These are phyloP conservation scores for Malus orientalis DNA, from an alignment of 306 rosid species.

Conservation along the genomic window DNA sequence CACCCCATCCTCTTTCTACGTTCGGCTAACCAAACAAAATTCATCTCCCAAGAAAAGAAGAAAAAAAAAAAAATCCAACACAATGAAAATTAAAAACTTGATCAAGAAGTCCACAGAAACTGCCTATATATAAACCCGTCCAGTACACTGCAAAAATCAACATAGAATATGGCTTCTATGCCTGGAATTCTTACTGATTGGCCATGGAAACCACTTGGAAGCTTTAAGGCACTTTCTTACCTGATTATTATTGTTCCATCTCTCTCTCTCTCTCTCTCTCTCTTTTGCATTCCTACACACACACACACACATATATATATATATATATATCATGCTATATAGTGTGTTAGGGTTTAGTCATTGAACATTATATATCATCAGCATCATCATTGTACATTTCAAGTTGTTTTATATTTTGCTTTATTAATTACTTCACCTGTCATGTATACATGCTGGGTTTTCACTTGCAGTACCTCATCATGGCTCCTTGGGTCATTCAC, in stretches of 20 bases:
- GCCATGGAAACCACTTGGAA: slow-evolving; percentile 2
- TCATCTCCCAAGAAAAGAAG: too few species aligned
- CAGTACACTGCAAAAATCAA: background rate
- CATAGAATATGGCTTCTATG: background rate
- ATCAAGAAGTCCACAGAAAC: too few species aligned
- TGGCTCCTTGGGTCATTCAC: slow-evolving; percentile 50
- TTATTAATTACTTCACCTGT: background rate
- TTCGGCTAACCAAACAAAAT: too few species aligned
- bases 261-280: background rate
- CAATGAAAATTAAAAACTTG: too few species aligned
- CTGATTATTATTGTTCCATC: background rate
- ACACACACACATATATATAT: background rate
- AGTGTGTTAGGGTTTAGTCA: background rate
- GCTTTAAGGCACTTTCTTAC: background rate
- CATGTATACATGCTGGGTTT: background rate
- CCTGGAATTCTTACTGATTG: background rate
- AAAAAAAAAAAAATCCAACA: too few species aligned
- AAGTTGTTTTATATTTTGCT: background rate
- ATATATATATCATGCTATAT: background rate
- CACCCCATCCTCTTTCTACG: too few species aligned
- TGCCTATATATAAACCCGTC: background rate
- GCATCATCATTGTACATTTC: background rate
- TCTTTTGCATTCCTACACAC: background rate
- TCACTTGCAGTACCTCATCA: slow-evolving; percentile 39
- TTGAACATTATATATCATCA: background rate